Conservation (phyloP, 345 rosid genomes). For the Xanthoceras sorbifolium region DNA sequence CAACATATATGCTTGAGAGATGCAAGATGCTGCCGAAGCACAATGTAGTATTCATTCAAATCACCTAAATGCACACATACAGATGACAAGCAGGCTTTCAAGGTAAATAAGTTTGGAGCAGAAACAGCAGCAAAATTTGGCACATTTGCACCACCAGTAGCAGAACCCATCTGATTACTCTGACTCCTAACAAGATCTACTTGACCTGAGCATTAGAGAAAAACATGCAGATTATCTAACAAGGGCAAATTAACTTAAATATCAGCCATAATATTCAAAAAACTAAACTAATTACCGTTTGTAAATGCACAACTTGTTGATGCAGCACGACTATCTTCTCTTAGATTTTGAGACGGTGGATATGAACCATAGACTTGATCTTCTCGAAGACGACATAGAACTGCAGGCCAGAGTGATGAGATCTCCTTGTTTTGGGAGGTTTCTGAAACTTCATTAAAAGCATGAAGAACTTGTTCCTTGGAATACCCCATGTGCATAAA, state of each 20-base stretch:
- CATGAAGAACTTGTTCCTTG: conserved; percentile 57
- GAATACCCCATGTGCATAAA: conserved; percentile 60
- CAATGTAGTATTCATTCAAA: background rate
- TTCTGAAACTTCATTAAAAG: conserved; percentile 61
- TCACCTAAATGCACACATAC: conserved; percentile 48
- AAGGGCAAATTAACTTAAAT: conserved; percentile 1
- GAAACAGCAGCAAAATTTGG: conserved; percentile 35
- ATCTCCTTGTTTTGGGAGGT: conserved; percentile 55
- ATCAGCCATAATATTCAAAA: background rate
- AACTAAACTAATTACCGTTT: conserved; percentile 25
- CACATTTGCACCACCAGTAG: conserved; percentile 33
- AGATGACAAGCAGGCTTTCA: conserved; percentile 66
- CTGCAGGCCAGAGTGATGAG: conserved; percentile 63
- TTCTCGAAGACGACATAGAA: conserved; percentile 71
- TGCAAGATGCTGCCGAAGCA: conserved; percentile 12
- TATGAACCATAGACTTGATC: conserved; percentile 50
- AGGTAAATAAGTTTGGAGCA: conserved; percentile 30
- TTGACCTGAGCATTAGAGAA: conserved; percentile 42
- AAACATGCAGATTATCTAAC: conserved; percentile 1
- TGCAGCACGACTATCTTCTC: conserved; percentile 22
- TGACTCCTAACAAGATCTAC: conserved; percentile 37
- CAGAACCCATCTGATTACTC: conserved; percentile 33
- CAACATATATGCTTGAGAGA: conserved; percentile 8
- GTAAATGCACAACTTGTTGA: conserved; percentile 17
- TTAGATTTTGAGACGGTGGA: conserved; percentile 31